Percentiles rank a stretch among this genome's conserved stretches.
Conservation (phyloP, 768 basidiomycete genomes). For the Macrolepiota fuliginosa region DNA sequence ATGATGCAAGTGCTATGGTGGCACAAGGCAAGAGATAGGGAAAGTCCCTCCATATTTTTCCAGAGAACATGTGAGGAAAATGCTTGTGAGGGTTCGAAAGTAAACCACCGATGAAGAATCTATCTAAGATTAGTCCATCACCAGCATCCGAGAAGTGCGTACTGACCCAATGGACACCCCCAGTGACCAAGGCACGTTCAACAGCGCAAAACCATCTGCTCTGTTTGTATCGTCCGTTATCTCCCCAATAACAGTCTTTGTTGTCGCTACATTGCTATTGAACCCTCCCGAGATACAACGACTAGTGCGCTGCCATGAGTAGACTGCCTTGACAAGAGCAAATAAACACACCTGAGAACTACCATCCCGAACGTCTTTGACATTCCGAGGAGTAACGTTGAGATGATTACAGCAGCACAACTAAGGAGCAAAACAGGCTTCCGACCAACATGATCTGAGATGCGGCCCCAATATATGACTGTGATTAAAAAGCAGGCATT, state of each 20-base stretch:
- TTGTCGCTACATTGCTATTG: slow-evolving; percentile 53
- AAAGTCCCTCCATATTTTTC: slow-evolving; percentile 42
- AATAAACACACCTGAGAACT: not conserved
- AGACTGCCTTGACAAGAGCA: no score
- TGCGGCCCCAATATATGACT: slow-evolving; percentile 49
- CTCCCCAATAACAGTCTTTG: slow-evolving; percentile 45
- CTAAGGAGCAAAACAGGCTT: slow-evolving; percentile 47
- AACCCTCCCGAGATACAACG: slow-evolving; percentile 54
- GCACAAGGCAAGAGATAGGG: slow-evolving; percentile 71
- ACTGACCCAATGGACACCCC: slow-evolving; percentile 34
- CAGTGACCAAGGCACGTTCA: slow-evolving; percentile 39
- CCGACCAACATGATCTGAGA: slow-evolving; percentile 48
- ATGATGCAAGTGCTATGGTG: slow-evolving; percentile 29
- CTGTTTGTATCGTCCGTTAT: slow-evolving; percentile 38
- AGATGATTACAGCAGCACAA: slow-evolving; percentile 39
- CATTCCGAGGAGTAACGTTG: slow-evolving; percentile 46
- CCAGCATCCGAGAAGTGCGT: not conserved
- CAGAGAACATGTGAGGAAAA: slow-evolving; percentile 40
- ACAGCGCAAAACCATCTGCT: slow-evolving; percentile 35
- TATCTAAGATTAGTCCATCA: slow-evolving; percentile 14
- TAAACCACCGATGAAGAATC: slow-evolving; percentile 50
- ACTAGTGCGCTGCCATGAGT: slow-evolving; percentile 10
- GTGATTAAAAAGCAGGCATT: slow-evolving; percentile 46
- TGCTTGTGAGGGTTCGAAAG: slow-evolving; percentile 45
- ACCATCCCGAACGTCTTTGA: slow-evolving; percentile 28